These are phyloP conservation scores for Linnemannia hyalina DNA, from an alignment of 192 early-diverging fungal species.

Conservation along the genomic window DNA sequence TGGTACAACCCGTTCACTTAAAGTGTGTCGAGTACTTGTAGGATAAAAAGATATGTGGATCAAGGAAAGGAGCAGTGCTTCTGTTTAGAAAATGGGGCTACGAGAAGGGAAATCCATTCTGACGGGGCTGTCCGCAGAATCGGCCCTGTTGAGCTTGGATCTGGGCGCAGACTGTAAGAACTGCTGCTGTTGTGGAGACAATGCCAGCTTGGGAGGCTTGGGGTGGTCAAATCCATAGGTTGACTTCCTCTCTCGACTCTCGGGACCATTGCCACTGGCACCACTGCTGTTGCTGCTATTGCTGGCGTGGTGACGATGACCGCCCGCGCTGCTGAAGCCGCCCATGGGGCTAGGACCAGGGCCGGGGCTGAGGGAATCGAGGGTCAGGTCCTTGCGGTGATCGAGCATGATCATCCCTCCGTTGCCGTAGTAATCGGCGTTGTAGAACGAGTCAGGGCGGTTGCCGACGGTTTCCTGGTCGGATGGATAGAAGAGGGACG, in stretches of 20 bases:
- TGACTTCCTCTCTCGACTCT: background rate
- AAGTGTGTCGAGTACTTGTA: no score
- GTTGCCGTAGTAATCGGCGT: slow-evolving; percentile 8
- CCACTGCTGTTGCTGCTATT: background rate
- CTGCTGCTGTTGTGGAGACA: background rate
- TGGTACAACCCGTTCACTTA: no score
- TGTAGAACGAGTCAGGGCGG: slow-evolving; percentile 20
- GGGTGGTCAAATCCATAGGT: slow-evolving; percentile 1
- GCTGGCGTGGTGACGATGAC: background rate
- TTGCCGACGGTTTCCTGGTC: slow-evolving; percentile 8
- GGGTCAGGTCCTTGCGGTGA: background rate
- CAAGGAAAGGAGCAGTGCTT: no score
- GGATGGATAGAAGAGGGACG: slow-evolving; percentile 9
- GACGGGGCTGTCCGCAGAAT: background rate
- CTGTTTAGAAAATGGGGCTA: background rate
- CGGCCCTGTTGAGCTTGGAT: background rate
- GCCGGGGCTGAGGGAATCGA: no score
- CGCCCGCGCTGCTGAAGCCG: no score
- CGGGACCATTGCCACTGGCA: background rate
- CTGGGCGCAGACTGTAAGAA: background rate
- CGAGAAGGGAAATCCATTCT: background rate
- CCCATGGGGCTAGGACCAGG: no score
- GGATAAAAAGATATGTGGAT: no score
- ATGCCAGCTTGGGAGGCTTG: background rate
- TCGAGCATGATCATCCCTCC: background rate